Base-by-base conservation (phyloP, 2,329 filamentous ascomycete species). In the Aspergillus phoenicis region DNA sequence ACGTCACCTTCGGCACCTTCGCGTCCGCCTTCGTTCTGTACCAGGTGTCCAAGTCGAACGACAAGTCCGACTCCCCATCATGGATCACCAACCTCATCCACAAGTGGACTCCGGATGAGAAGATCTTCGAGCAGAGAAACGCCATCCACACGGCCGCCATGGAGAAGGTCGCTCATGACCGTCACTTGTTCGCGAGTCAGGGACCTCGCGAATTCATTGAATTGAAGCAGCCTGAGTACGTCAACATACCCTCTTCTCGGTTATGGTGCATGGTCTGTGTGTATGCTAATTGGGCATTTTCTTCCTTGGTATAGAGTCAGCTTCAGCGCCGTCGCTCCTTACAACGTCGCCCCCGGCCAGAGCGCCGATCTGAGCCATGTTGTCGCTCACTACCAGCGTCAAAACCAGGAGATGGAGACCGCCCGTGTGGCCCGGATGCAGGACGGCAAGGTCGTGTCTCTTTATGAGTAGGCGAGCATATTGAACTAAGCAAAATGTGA, bases 191-290 rank as follows among this genome's bases (percentile, higher is more conserved):
- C 72, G 78, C 81, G 30, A 80, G 76, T 61, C 74, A 76, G 59
- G 69, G 67, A 28, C 70, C 70, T 20, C 69, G 76, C 22, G 76
- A 80, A 65, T 79, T 76, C 57, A 77, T 86, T 48, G 81, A 86
- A 20, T 73, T 90, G 74, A 84, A 77, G 71, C 87, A 84, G 68
- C 86, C 85, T 36, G 88, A 90, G 88, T 90, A 84, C 64, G 87
- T 84, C 33, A 36, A 15, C 33, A 15, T 11, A 13, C 11, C 4
- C 30, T 11, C 30, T 36, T 36, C 30, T 36, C 26, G 4, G 4
- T 2, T 26, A 26, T 26, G 26, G 6, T 26, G 26, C 1, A 26
- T 7, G 26, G 6, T 2, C 26, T 26, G 26, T 26, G 26, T 26
- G 20, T 7, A 7, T 26, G 26, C 6, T 26, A 26, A 26, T 26